Evolutionary conservation across 2,329 filamentous ascomycete species (phyloP).

Genomic region (Domatiomyces globalis): DNA sequence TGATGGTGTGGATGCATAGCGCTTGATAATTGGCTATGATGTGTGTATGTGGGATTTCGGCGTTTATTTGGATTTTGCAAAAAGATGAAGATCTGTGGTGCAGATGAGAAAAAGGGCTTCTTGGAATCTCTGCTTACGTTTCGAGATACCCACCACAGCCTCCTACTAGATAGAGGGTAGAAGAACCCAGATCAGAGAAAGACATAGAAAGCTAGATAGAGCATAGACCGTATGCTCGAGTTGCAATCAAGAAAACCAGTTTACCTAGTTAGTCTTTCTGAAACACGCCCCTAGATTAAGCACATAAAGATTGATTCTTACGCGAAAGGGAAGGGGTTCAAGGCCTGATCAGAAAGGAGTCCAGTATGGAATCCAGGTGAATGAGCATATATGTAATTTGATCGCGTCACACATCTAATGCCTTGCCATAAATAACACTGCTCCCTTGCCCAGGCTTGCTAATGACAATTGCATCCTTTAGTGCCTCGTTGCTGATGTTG

Average conservation of each 20-base stretch:
- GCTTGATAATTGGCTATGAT: not conserved
- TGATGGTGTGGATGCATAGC: not conserved
- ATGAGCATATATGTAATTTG: not conserved
- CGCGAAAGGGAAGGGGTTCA: too few relatives aligned
- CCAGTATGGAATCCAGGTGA: too few relatives aligned
- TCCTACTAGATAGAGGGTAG: not conserved
- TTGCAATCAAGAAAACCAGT: not conserved
- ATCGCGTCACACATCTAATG: conserved; percentile 9
- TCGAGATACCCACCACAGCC: not conserved
- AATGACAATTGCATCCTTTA: conserved; percentile 68
- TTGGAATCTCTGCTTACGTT: not conserved
- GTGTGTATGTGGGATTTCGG: not conserved
- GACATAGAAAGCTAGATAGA: not conserved
- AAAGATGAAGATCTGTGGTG: not conserved
- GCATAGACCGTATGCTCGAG: not conserved
- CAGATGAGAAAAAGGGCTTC: not conserved
- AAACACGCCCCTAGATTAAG: too few relatives aligned
- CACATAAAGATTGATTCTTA: too few relatives aligned
- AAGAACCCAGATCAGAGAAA: not conserved
- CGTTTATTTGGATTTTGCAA: not conserved
- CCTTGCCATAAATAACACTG: conserved; percentile 14
- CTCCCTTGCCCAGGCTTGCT: conserved; percentile 67
- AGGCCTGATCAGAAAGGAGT: too few relatives aligned
- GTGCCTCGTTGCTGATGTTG: conserved; percentile 55
- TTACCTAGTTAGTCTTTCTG: not conserved